These are phyloP conservation scores for Mycena haematopus DNA, from an alignment of 768 basidiomycete species.

Conservation along the genomic window DNA sequence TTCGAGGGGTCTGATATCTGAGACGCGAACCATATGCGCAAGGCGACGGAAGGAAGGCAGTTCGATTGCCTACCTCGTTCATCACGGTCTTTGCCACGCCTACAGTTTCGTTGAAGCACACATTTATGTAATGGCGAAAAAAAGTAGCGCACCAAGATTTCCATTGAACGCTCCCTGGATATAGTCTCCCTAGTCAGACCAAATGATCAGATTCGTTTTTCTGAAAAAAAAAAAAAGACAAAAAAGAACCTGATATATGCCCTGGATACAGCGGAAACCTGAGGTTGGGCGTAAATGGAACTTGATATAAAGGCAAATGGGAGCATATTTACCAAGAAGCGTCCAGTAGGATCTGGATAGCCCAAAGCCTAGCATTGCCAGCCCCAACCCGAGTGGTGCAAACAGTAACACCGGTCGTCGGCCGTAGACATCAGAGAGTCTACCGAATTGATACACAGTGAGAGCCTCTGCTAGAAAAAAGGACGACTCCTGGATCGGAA, in stretches of 20 bases:
- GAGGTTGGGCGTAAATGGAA: background rate
- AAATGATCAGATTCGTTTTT: too few species aligned
- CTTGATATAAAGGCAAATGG: background rate
- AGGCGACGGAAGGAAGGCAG: background rate
- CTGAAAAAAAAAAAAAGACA: too few species aligned
- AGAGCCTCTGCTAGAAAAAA: constrained; percentile 33
- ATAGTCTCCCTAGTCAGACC: too few species aligned
- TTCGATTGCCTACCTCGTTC: constrained; percentile 2
- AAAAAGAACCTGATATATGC: too few species aligned
- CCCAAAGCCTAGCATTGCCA: constrained; percentile 35
- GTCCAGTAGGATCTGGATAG: constrained; percentile 31
- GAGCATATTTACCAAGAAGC: background rate
- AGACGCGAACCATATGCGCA: too few species aligned
- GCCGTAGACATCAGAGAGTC: constrained; percentile 37
- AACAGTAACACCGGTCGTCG: constrained; percentile 34
- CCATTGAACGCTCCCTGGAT: constrained; percentile 28
- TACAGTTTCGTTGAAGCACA: background rate
- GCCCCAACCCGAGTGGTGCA: constrained; percentile 29
- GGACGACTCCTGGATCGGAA: constrained; percentile 30
- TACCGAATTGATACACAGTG: constrained; percentile 33
- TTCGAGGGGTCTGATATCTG: constrained; percentile 23
- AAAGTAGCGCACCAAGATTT: constrained; percentile 13
- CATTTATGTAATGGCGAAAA: background rate
- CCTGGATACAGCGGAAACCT: constrained; percentile 19
- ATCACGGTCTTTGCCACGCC: constrained; percentile 15